Conservation (phyloP, 164 flowering plant genomes). For the Tetrastigma voinierianum region DNA sequence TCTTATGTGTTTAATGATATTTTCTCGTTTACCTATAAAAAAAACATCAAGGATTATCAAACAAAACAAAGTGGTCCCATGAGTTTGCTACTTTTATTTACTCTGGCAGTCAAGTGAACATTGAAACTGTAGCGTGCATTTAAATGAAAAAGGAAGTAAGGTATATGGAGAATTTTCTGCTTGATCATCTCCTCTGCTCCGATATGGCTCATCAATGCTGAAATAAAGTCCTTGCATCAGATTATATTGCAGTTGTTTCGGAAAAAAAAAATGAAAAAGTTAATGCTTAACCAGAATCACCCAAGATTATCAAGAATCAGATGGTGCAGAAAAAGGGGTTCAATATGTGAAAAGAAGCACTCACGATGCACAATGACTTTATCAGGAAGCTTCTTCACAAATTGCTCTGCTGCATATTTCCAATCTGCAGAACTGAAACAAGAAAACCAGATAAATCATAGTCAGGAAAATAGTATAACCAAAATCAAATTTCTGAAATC, state of each 20-base stretch:
- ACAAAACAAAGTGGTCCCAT: too few relatives aligned
- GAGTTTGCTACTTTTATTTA: too few relatives aligned
- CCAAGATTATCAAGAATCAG: not conserved
- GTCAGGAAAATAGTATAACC: too few relatives aligned
- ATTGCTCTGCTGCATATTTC: slow-evolving; percentile 89
- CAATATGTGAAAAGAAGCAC: slow-evolving; percentile 21
- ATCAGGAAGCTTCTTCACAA: slow-evolving; percentile 79
- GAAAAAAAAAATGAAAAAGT: not conserved
- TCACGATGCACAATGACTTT: slow-evolving; percentile 90
- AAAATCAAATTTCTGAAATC: too few relatives aligned
- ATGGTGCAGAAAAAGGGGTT: not conserved
- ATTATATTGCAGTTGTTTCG: not conserved
- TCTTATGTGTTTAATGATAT: too few relatives aligned
- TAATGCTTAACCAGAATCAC: not conserved
- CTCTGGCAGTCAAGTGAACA: too few relatives aligned
- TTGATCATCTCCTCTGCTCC: not conserved
- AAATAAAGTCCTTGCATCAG: not conserved
- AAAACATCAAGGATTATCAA: too few relatives aligned
- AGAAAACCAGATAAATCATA: not conserved
- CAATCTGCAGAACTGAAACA: slow-evolving; percentile 75
- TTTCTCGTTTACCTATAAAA: too few relatives aligned
- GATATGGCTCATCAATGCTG: not conserved
- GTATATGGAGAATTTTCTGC: not conserved
- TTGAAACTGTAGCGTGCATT: too few relatives aligned
- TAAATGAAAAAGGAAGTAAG: too few relatives aligned